These are phyloP conservation scores for Myrmaecium sp. DNA, from an alignment of 2,329 filamentous ascomycete genomes.

Conservation along the genomic window DNA sequence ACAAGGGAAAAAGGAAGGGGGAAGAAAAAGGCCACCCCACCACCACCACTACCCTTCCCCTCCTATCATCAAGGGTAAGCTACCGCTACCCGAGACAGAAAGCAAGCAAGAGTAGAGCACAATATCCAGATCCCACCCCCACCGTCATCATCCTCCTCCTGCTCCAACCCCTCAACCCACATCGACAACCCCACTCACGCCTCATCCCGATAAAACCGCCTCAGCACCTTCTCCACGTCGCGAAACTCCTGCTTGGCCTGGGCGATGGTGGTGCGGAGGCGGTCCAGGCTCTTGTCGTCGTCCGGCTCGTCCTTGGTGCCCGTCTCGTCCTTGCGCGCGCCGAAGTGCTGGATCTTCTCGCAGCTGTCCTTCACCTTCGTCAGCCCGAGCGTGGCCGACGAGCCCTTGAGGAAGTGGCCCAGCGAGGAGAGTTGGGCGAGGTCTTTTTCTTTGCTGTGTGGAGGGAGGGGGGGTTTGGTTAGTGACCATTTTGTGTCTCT, in stretches of 20 bases:
- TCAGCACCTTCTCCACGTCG: slow-evolving; percentile 54
- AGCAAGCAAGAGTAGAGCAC: no score
- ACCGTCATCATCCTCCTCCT: no score
- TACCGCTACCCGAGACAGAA: no score
- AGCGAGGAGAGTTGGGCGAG: slow-evolving; percentile 63
- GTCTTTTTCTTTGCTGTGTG: slow-evolving; percentile 45
- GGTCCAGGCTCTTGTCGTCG: slow-evolving; percentile 48
- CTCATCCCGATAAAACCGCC: slow-evolving; percentile 48
- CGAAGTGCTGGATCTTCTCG: slow-evolving; percentile 92
- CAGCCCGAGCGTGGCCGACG: slow-evolving; percentile 82
- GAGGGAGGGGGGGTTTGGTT: slow-evolving; percentile 5
- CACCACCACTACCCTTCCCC: no score
- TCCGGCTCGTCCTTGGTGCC: slow-evolving; percentile 51
- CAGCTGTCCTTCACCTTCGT: slow-evolving; percentile 83
- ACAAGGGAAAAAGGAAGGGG: no score
- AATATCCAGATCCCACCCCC: no score
- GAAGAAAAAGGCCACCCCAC: no score
- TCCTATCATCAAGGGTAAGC: no score
- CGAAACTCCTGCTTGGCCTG: slow-evolving; percentile 61
- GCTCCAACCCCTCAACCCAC: no score
- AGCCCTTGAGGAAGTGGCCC: slow-evolving; percentile 94
- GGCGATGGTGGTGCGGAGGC: slow-evolving; percentile 52
- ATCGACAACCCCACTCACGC: slow-evolving; percentile 5
- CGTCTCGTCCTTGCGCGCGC: slow-evolving; percentile 63
- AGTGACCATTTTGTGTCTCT: slow-evolving; percentile 2